Percentiles rank a stretch among this genome's conserved stretches.
phyloP scores from a whole-genome alignment of 2,329 filamentous ascomycete species.

The Endocalyx cinctus region DNA sequence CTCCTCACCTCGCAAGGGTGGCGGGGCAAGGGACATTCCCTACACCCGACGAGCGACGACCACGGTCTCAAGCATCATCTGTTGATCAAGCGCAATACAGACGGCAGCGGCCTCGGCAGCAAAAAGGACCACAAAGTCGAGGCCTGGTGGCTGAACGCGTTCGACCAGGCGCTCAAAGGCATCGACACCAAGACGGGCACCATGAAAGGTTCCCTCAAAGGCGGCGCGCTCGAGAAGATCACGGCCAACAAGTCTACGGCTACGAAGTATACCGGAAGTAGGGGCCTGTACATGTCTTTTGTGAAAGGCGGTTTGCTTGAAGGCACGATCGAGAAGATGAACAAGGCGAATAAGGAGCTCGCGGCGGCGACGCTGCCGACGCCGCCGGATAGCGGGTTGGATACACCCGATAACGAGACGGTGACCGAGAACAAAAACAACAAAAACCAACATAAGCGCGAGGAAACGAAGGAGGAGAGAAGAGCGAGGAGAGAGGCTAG shows the following conservation, averaged over 20 bases:
- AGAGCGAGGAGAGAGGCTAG: constrained; percentile 19
- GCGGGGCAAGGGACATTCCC: constrained; percentile 82
- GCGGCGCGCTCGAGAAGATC: constrained; percentile 48
- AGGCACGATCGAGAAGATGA: constrained; percentile 55
- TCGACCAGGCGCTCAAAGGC: constrained; percentile 82
- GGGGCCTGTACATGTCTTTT: constrained; percentile 77
- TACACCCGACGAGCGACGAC: constrained; percentile 68
- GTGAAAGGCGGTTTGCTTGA: constrained; percentile 74
- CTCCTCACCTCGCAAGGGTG: constrained; percentile 84
- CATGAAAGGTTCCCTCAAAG: constrained; percentile 51
- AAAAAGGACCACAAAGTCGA: constrained; percentile 66
- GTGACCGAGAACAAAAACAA: constrained; percentile 15
- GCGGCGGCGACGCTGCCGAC: constrained; percentile 19
- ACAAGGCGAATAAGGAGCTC: not conserved
- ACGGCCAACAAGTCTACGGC: constrained; percentile 44
- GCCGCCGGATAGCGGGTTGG: constrained; percentile 26
- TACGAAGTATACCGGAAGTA: constrained; percentile 52
- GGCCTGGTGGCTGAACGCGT: constrained; percentile 96
- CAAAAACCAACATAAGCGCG: constrained; percentile 21
- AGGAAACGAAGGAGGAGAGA: constrained; percentile 25
- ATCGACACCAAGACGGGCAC: constrained; percentile 59
- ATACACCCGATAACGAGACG: constrained; percentile 23
- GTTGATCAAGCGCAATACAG: constrained; percentile 75
- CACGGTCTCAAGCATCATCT: constrained; percentile 80
- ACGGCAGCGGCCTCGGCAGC: constrained; percentile 76